phyloP scores from a whole-genome alignment of 1,284 basidiomycete genomes.

The Apiotrichum gamsii region DNA sequence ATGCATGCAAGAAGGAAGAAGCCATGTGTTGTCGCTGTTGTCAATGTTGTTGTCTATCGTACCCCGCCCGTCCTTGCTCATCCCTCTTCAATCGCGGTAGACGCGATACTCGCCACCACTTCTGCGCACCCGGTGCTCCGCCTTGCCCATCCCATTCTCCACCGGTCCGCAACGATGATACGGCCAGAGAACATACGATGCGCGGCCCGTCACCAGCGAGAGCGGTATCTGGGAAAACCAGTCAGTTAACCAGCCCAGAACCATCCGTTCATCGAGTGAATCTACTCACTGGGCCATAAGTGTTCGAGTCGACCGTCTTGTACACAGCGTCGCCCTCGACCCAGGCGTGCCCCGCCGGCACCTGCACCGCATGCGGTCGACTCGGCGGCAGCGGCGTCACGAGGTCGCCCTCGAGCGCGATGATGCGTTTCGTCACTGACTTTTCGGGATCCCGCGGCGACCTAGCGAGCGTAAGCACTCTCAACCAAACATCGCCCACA shows the following conservation, averaged over 20 bases:
- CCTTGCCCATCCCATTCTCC: constrained; percentile 23
- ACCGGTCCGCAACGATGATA: constrained; percentile 31
- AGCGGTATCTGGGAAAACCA: constrained; percentile 40
- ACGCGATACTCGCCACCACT: background rate
- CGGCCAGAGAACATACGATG: constrained; percentile 49
- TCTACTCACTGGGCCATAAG: constrained; percentile 51
- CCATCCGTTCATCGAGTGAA: too few species aligned
- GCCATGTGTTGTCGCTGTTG: too few species aligned
- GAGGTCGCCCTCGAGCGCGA: constrained; percentile 53
- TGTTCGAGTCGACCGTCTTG: constrained; percentile 49
- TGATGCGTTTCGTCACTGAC: constrained; percentile 52
- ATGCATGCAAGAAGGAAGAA: too few species aligned
- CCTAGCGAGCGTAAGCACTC: constrained; percentile 21
- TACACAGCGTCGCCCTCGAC: constrained; percentile 53
- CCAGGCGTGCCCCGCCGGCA: constrained; percentile 50
- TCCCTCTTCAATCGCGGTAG: too few species aligned
- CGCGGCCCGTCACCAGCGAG: constrained; percentile 46
- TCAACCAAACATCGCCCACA: background rate
- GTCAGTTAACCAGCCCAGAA: too few species aligned
- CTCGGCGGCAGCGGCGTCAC: constrained; percentile 47
- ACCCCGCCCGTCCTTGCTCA: too few species aligned
- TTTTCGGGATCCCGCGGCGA: constrained; percentile 50
- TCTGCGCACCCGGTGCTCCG: constrained; percentile 25
- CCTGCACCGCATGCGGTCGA: constrained; percentile 38
- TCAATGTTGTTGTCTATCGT: too few species aligned